phyloP scores from a whole-genome alignment of 2,329 filamentous ascomycete genomes.

The Neoscytalidium dimidiatum region DNA sequence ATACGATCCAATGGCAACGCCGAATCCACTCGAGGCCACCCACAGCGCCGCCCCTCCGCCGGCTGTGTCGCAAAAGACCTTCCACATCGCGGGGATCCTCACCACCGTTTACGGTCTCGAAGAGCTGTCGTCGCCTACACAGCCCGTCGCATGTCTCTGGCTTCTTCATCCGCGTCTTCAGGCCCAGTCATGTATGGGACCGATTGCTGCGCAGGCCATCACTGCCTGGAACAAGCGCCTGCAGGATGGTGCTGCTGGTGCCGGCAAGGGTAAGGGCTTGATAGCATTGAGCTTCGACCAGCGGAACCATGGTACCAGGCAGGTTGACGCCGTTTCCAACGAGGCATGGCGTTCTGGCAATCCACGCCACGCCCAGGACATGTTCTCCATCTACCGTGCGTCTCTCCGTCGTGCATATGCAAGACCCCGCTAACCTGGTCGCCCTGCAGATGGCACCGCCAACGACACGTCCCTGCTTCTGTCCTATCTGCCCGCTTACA shows the following conservation, averaged over 20 bases:
- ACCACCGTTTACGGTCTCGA: conserved; percentile 79
- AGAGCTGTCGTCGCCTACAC: conserved; percentile 60
- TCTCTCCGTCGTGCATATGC: conserved; percentile 13
- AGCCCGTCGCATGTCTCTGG: conserved; percentile 78
- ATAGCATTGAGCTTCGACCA: conserved; percentile 89
- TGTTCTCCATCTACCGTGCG: conserved; percentile 77
- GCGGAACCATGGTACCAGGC: conserved; percentile 81
- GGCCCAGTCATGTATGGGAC: conserved; percentile 71
- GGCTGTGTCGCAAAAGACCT: conserved; percentile 63
- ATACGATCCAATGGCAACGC: conserved; percentile 30
- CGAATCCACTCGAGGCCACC: conserved; percentile 36
- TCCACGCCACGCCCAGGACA: conserved; percentile 80
- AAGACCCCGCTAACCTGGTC: conserved; percentile 18
- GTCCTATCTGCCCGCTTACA: conserved; percentile 73
- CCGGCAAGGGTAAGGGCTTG: conserved; percentile 54
- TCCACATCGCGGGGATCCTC: conserved; percentile 76
- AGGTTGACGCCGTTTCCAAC: conserved; percentile 69
- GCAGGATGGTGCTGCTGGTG: conserved; percentile 31
- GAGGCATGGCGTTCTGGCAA: conserved; percentile 80
- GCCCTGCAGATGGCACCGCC: conserved; percentile 62
- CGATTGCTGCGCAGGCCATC: conserved; percentile 69
- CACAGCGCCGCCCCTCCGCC: conserved; percentile 30
- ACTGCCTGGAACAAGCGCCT: conserved; percentile 63
- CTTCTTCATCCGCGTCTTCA: conserved; percentile 80
- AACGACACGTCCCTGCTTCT: conserved; percentile 75